phyloP scores from a whole-genome alignment of 164 flowering plant genomes.

The Cinnamomum chago region DNA sequence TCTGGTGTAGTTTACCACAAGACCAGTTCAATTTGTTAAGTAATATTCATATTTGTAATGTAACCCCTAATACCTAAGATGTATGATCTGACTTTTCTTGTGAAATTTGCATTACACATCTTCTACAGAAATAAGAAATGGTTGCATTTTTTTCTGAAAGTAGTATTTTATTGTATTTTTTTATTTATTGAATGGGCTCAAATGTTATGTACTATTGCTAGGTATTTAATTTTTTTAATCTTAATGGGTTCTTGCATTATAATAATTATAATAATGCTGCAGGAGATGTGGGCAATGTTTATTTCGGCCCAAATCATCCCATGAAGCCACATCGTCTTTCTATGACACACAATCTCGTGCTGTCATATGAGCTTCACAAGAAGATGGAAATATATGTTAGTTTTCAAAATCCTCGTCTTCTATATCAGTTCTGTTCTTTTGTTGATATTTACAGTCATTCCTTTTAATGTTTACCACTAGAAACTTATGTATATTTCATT shows the following conservation, averaged over 20 bases:
- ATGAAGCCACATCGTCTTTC: slow-evolving; percentile 99
- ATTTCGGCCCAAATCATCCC: slow-evolving; percentile 97
- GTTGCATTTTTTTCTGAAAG: not conserved
- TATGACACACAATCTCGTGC: slow-evolving; percentile 98
- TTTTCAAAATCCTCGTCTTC: slow-evolving; percentile 1
- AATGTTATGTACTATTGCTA: not conserved
- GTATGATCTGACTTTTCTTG: not conserved
- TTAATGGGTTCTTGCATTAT: not conserved
- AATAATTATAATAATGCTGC: slow-evolving; percentile 28
- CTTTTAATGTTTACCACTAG: not conserved
- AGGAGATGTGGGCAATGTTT: slow-evolving; percentile 97
- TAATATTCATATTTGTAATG: not conserved
- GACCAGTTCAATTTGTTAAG: not conserved
- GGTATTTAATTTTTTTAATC: not conserved
- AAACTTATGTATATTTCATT: not conserved
- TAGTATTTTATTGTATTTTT: not conserved
- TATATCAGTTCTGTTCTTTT: not conserved
- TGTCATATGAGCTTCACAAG: slow-evolving; percentile 83
- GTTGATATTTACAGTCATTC: not conserved
- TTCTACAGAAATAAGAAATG: too few relatives aligned
- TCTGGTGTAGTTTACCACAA: not conserved
- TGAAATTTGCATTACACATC: too few relatives aligned
- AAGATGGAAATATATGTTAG: slow-evolving; percentile 97
- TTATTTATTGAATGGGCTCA: not conserved
- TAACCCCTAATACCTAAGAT: not conserved